Evolutionary conservation across 768 basidiomycete species (phyloP).

Genomic region (Leccinum broughii): DNA sequence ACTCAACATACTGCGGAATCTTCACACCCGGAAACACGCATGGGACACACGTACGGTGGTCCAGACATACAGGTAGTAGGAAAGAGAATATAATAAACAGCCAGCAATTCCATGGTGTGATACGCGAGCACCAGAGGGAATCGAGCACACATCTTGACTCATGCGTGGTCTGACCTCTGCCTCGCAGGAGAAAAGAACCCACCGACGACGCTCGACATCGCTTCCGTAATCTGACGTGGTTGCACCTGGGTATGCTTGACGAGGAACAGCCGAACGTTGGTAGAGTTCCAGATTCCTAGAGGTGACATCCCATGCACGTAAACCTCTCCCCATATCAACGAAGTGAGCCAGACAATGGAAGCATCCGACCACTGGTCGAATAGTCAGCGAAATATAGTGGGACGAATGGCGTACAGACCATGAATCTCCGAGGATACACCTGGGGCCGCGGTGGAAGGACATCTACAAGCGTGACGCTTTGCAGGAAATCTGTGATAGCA

Average conservation of each 20-base stretch:
- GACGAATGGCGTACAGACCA: constrained; percentile 46
- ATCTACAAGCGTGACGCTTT: constrained; percentile 64
- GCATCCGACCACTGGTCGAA: constrained; percentile 82
- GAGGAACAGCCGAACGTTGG: constrained; percentile 85
- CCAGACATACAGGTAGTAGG: too few species aligned
- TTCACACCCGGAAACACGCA: too few species aligned
- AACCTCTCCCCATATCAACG: constrained; percentile 93
- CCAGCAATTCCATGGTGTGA: too few species aligned
- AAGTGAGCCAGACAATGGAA: constrained; percentile 89
- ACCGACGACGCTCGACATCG: constrained; percentile 80
- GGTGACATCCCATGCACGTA: constrained; percentile 89
- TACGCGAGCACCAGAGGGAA: too few species aligned
- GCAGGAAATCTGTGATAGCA: constrained; percentile 73
- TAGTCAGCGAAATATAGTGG: constrained; percentile 2
- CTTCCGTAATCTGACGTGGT: constrained; percentile 71
- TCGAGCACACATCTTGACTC: too few species aligned
- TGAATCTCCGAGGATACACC: constrained; percentile 69
- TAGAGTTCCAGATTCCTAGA: constrained; percentile 87
- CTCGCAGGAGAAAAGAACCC: constrained; percentile 59
- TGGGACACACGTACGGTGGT: too few species aligned
- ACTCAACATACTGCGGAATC: too few species aligned
- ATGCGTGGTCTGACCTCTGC: constrained; percentile 27
- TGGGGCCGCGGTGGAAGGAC: constrained; percentile 73
- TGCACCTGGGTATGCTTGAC: constrained; percentile 81
- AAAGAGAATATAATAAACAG: too few species aligned